Conservation (phyloP, 768 basidiomycete genomes). For the Tylopilus balloui region DNA sequence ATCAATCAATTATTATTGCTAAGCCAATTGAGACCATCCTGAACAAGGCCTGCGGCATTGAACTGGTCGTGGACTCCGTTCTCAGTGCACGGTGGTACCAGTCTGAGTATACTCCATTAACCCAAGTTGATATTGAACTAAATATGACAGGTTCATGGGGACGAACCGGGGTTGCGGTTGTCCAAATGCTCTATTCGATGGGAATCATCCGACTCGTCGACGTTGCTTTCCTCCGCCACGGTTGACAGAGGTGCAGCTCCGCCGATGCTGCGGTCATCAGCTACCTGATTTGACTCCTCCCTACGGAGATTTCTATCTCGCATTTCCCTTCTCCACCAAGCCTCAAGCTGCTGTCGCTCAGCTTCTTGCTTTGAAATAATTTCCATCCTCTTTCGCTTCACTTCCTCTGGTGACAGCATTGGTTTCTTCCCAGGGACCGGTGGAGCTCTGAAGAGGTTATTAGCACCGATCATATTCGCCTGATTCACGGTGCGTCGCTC, state of each 20-base stretch:
- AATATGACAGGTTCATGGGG: conserved; percentile 1
- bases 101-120: not conserved
- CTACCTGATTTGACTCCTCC: not conserved
- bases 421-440: not conserved
- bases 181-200: not conserved
- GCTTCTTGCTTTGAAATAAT: conserved; percentile 14
- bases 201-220: not conserved
- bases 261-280: not conserved
- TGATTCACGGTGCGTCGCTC: not conserved
- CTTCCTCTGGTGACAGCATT: not conserved
- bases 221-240: not conserved
- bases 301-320: not conserved
- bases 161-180: not conserved
- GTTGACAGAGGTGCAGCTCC: not conserved
- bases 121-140: not conserved
- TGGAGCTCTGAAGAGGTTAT: not conserved
- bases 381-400: conserved; percentile 7
- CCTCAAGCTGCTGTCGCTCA: conserved; percentile 12
- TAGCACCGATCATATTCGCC: not conserved
- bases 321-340: not conserved
- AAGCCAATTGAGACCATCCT: not conserved
- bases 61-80: too few species aligned
- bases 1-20: not conserved
- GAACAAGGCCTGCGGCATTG: too few species aligned
- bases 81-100: too few species aligned